These are phyloP conservation scores for Gamarada debralockiae DNA, from an alignment of 495 filamentous ascomycete species.

Conservation along the genomic window DNA sequence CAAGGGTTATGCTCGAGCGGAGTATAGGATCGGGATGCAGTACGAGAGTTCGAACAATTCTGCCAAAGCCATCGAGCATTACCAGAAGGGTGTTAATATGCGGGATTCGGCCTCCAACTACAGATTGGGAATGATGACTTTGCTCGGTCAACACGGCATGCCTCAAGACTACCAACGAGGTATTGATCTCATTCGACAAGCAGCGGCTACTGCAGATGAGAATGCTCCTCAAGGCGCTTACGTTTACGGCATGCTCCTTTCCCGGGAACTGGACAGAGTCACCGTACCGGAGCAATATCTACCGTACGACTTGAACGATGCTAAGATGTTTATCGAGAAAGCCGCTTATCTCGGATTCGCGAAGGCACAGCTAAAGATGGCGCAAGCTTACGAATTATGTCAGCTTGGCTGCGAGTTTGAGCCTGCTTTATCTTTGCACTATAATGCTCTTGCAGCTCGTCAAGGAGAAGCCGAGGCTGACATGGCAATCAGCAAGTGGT, in stretches of 20 bases:
- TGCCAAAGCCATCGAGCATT: constrained; percentile 85
- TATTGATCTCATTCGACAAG: constrained; percentile 73
- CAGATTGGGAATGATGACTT: constrained; percentile 94
- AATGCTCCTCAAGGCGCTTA: constrained; percentile 97
- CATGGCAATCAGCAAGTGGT: constrained; percentile 98
- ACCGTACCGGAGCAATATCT: constrained; percentile 67
- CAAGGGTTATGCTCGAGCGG: constrained; percentile 85
- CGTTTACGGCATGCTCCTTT: constrained; percentile 93
- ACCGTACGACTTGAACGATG: constrained; percentile 67
- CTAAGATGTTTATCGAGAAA: constrained; percentile 89
- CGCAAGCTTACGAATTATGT: constrained; percentile 90
- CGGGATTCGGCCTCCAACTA: constrained; percentile 93
- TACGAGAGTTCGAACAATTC: constrained; percentile 92
- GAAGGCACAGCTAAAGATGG: constrained; percentile 98
- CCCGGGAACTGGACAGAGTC: constrained; percentile 85
- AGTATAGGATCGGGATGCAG: constrained; percentile 98
- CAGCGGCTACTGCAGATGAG: constrained; percentile 88
- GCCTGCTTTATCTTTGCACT: constrained; percentile 86
- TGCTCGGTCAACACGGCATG: constrained; percentile 89
- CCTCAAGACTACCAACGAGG: constrained; percentile 74
- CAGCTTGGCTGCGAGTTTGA: constrained; percentile 93
- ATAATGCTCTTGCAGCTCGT: constrained; percentile 87
- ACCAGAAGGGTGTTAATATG: constrained; percentile 69
- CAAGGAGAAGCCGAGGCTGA: constrained; percentile 89
- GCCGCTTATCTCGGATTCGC: constrained; percentile 95